These are phyloP conservation scores for Cryptosporidium andersoni DNA, from an alignment of 169 alveolate species.

Conservation along the genomic window DNA sequence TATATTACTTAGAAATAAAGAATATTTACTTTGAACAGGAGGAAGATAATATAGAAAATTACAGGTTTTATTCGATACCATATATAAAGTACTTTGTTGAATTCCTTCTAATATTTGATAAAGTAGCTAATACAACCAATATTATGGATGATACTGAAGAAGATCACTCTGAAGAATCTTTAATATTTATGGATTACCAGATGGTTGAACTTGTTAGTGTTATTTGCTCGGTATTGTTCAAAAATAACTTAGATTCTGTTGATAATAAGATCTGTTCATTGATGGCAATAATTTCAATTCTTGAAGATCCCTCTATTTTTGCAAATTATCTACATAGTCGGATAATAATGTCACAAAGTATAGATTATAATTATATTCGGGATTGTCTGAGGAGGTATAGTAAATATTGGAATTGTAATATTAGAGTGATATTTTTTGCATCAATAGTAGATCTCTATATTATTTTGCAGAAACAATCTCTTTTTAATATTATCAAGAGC, in stretches of 20 bases:
- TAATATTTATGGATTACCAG: not conserved
- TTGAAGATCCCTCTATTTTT: slow-evolving; percentile 44
- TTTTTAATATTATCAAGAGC: slow-evolving; percentile 36
- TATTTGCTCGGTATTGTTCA: slow-evolving; percentile 14
- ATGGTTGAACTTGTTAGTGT: slow-evolving; percentile 26
- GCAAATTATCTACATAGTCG: slow-evolving; percentile 32
- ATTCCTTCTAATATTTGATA: slow-evolving; percentile 27
- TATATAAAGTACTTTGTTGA: slow-evolving; percentile 22
- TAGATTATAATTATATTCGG: slow-evolving; percentile 45
- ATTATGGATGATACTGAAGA: not conserved
- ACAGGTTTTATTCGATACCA: slow-evolving; percentile 18
- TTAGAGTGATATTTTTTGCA: slow-evolving; percentile 29
- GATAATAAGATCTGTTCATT: slow-evolving; percentile 4
- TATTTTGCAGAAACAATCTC: slow-evolving; percentile 28
- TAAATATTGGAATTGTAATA: slow-evolving; percentile 34
- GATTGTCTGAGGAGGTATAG: slow-evolving; percentile 39
- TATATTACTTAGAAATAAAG: slow-evolving; percentile 15
- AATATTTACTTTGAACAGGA: not conserved
- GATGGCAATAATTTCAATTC: slow-evolving; percentile 58
- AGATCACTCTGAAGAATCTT: not conserved
- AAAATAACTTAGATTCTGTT: slow-evolving; percentile 9
- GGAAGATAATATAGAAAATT: slow-evolving; percentile 9
- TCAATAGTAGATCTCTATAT: slow-evolving; percentile 27
- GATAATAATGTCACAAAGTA: slow-evolving; percentile 10
- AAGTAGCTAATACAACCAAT: not conserved